A percentile compares a stretch with the other conserved stretches of the same genome.
Conservation (phyloP, 1,139 yeast species). For the Lodderomyces elongisporus region DNA sequence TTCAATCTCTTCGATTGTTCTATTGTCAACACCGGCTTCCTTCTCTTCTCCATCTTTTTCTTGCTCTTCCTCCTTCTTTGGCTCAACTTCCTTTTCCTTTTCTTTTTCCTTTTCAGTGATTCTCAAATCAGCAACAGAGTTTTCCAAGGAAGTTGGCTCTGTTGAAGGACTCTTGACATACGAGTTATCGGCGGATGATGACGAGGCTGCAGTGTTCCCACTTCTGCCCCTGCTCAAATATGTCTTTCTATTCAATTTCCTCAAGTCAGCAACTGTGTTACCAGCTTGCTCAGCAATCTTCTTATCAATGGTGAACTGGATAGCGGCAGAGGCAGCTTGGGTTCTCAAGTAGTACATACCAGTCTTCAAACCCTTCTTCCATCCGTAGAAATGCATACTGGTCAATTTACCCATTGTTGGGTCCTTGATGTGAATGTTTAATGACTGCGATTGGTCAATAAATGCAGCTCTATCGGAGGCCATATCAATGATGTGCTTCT, state of each 20-base stretch:
- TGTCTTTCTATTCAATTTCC: conserved; percentile 51
- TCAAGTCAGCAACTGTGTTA: conserved; percentile 47
- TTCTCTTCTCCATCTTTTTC: background rate
- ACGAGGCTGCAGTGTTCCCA: conserved; percentile 3
- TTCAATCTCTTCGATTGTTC: conserved; percentile 22
- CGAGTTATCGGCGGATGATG: conserved; percentile 25
- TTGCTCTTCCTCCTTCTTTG: conserved; percentile 8
- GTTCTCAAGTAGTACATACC: conserved; percentile 63
- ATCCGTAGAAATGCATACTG: conserved; percentile 56
- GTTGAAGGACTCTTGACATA: conserved; percentile 34
- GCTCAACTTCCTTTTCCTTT: conserved; percentile 14
- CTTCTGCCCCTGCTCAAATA: conserved; percentile 32
- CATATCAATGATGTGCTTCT: conserved; percentile 52
- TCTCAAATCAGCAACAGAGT: conserved; percentile 43
- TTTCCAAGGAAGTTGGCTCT: conserved; percentile 47
- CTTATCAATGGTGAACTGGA: conserved; percentile 55
- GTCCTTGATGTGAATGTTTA: conserved; percentile 50
- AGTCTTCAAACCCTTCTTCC: conserved; percentile 61
- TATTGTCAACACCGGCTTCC: conserved; percentile 10
- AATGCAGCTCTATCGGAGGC: conserved; percentile 59
- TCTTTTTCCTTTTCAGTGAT: conserved; percentile 19
- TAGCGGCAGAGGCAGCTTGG: conserved; percentile 60
- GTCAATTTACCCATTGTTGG: conserved; percentile 59
- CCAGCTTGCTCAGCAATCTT: conserved; percentile 40
- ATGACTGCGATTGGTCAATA: conserved; percentile 57